Evolutionary conservation across 2,329 filamentous ascomycete species (phyloP).

Genomic region (Epichloe elymi): DNA sequence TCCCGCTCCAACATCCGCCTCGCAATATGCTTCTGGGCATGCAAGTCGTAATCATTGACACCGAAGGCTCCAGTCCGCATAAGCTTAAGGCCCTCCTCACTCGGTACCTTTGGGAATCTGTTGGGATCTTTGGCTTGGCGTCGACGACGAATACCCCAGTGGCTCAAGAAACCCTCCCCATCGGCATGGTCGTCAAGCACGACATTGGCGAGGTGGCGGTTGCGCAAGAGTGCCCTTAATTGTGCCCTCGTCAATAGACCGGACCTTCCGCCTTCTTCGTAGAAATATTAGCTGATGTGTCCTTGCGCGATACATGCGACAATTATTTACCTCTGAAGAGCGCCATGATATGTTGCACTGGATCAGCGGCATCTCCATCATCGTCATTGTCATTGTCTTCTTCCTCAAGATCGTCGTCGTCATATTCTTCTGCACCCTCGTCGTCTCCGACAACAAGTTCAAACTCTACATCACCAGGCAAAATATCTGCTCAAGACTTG

Average conservation of each 20-base stretch:
- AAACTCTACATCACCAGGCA: slow-evolving; percentile 9
- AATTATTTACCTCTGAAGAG: slow-evolving; percentile 17
- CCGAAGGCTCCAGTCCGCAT: slow-evolving; percentile 81
- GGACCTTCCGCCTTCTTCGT: slow-evolving; percentile 13
- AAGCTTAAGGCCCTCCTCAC: slow-evolving; percentile 57
- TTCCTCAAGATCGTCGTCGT: slow-evolving; percentile 14
- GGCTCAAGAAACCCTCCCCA: slow-evolving; percentile 20
- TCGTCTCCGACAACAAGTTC: slow-evolving; percentile 11
- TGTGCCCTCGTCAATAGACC: slow-evolving; percentile 23
- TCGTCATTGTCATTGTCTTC: slow-evolving; percentile 12
- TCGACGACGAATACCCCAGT: slow-evolving; percentile 32
- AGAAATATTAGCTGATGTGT: not conserved
- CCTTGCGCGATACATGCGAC: not conserved
- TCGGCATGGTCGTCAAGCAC: slow-evolving; percentile 26
- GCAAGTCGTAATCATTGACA: slow-evolving; percentile 42
- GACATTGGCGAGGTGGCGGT: slow-evolving; percentile 23
- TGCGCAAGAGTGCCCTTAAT: slow-evolving; percentile 27
- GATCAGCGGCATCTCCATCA: slow-evolving; percentile 12
- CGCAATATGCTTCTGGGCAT: slow-evolving; percentile 46
- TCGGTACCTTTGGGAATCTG: slow-evolving; percentile 74
- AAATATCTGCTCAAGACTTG: not conserved
- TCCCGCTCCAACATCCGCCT: slow-evolving; percentile 69
- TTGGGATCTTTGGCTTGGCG: slow-evolving; percentile 33
- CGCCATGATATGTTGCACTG: slow-evolving; percentile 23
- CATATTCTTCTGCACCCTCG: slow-evolving; percentile 9